Conservation (phyloP, 73 alveolate species). For the Tetrahymena malaccensis region DNA sequence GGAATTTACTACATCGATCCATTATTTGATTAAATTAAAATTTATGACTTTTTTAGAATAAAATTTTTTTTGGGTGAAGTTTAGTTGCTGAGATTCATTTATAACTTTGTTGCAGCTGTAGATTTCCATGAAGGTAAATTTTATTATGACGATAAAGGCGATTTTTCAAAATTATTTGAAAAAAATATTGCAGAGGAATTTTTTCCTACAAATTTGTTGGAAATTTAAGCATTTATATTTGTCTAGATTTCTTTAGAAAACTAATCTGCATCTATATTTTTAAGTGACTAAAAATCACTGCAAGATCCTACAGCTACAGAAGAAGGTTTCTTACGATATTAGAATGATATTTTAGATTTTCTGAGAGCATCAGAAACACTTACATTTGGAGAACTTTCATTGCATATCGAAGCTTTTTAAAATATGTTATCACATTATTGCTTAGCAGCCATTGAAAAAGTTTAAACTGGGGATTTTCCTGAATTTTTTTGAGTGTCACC, state of each 20-base stretch:
- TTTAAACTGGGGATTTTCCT: background rate
- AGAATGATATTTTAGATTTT: background rate
- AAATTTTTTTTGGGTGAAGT: background rate
- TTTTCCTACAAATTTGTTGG: background rate
- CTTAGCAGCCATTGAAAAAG: background rate
- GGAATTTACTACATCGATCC: background rate
- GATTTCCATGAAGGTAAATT: background rate
- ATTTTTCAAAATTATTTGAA: background rate
- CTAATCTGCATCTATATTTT: background rate
- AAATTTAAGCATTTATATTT: background rate
- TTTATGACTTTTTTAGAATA: background rate
- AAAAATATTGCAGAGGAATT: background rate
- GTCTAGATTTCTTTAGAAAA: background rate
- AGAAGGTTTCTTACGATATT: background rate
- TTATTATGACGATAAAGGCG: background rate
- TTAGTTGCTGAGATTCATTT: background rate
- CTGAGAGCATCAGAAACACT: background rate
- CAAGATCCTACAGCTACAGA: background rate
- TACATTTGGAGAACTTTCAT: background rate
- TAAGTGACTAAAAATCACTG: background rate
- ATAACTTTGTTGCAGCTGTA: background rate
- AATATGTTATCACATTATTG: background rate
- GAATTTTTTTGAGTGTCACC: background rate
- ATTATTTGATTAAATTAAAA: background rate
- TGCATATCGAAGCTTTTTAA: background rate